A percentile compares a stretch with the other conserved stretches of the same genome.
phyloP scores from a whole-genome alignment of 2,329 filamentous ascomycete species.

The Trichoderma sp. region DNA sequence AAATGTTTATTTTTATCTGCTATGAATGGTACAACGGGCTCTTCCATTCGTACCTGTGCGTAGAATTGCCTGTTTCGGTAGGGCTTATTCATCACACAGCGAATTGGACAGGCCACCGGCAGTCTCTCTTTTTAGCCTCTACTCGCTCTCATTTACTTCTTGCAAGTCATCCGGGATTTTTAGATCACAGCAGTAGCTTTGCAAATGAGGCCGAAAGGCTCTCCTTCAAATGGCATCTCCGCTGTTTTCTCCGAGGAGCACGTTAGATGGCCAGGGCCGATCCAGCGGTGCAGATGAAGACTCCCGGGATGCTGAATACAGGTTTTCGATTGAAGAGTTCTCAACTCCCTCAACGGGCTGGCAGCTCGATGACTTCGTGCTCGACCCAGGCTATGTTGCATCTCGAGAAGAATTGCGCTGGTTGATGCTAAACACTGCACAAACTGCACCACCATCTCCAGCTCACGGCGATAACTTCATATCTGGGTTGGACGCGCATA shows the following conservation, averaged over 20 bases:
- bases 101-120: too few species aligned
- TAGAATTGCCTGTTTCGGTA: neutral
- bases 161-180: neutral
- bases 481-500: neutral
- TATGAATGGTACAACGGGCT: neutral
- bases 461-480: neutral
- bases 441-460: slow-evolving; percentile 7
- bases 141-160: neutral
- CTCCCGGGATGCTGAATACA: neutral
- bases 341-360: slow-evolving; percentile 13
- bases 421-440: slow-evolving; percentile 6
- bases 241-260: neutral
- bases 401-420: slow-evolving; percentile 7
- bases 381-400: slow-evolving; percentile 5
- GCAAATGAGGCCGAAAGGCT: neutral
- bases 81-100: neutral
- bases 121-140: neutral
- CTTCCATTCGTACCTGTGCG: neutral
- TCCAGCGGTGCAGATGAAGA: neutral
- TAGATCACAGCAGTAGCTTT: neutral
- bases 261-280: neutral
- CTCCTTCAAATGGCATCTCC: neutral
- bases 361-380: slow-evolving; percentile 10
- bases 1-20: neutral
- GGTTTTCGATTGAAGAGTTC: neutral